These are phyloP conservation scores for Cyclocybe aegerita DNA, from an alignment of 768 basidiomycete genomes.

Conservation along the genomic window DNA sequence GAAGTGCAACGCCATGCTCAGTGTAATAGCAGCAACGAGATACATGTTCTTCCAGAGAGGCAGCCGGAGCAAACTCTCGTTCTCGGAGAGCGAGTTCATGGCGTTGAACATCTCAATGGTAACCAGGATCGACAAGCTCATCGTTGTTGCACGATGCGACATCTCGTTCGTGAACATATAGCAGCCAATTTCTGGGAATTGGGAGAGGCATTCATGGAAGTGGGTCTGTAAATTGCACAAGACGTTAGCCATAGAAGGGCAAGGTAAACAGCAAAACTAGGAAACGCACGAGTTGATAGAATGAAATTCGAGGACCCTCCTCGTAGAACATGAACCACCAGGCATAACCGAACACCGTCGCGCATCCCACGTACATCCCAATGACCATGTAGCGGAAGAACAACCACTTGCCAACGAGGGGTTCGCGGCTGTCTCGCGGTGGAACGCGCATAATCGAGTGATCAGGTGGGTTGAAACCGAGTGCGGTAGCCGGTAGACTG, in stretches of 20 bases:
- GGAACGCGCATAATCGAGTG: slow-evolving; percentile 96
- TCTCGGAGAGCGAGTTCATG: slow-evolving; percentile 97
- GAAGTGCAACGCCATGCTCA: slow-evolving; percentile 93
- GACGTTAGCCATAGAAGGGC: background rate
- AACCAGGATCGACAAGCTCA: slow-evolving; percentile 95
- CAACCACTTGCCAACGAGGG: slow-evolving; percentile 88
- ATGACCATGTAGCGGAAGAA: slow-evolving; percentile 96
- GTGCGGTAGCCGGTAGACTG: slow-evolving; percentile 92
- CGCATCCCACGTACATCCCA: slow-evolving; percentile 90
- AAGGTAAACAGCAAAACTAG: slow-evolving; percentile 1
- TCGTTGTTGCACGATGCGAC: slow-evolving; percentile 88
- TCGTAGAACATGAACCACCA: slow-evolving; percentile 98
- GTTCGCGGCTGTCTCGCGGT: slow-evolving; percentile 87
- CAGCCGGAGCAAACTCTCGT: slow-evolving; percentile 85
- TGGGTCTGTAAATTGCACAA: slow-evolving; percentile 61
- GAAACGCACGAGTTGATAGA: slow-evolving; percentile 81
- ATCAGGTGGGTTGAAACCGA: slow-evolving; percentile 97
- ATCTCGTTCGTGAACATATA: slow-evolving; percentile 92
- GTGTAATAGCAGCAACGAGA: slow-evolving; percentile 82
- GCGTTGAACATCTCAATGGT: slow-evolving; percentile 98
- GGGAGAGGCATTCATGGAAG: slow-evolving; percentile 86
- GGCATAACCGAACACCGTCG: slow-evolving; percentile 96
- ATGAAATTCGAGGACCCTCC: slow-evolving; percentile 90
- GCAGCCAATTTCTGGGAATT: slow-evolving; percentile 92
- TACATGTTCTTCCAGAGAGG: slow-evolving; percentile 95